Evolutionary conservation across 2,329 filamentous ascomycete species (phyloP).

Genomic region (Dactylella cylindrospora): DNA sequence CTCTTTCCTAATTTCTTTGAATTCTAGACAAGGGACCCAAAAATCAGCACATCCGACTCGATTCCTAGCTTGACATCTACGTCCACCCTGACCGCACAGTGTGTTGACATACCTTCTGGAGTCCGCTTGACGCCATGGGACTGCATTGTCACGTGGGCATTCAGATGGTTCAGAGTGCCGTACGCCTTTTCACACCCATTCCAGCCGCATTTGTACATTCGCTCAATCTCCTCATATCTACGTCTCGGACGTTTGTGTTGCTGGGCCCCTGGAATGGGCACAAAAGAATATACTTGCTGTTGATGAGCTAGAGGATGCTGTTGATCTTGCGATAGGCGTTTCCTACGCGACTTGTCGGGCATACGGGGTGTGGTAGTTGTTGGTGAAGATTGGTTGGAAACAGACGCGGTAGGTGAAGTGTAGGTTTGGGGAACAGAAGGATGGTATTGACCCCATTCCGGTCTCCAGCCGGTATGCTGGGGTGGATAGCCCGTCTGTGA

Average conservation of each 20-base stretch:
- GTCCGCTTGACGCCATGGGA: conserved; percentile 92
- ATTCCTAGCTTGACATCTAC: conserved; percentile 6
- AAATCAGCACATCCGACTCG: conserved; percentile 4
- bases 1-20: conserved; percentile 98
- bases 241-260: conserved; percentile 94
- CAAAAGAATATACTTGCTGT: conserved; percentile 93
- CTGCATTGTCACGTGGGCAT: conserved; percentile 98
- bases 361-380: conserved; percentile 39
- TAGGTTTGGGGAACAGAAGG: conserved; percentile 39
- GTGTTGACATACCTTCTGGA: conserved; percentile 77
- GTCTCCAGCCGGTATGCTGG: conserved; percentile 37
- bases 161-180: conserved; percentile 93
- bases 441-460: conserved; percentile 45
- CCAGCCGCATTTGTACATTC: conserved; percentile 99
- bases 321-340: conserved; percentile 46
- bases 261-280: conserved; percentile 92
- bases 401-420: conserved; percentile 48
- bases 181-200: conserved; percentile 98
- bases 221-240: conserved; percentile 96
- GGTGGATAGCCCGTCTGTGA: conserved; percentile 38
- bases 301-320: conserved; percentile 54
- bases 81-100: too few species aligned
- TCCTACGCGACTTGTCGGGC: conserved; percentile 37
- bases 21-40: conserved; percentile 66
- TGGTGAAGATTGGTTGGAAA: conserved; percentile 43